Base-by-base conservation (phyloP, 208 protist species). In the Herpetomonas tarakana region DNA sequence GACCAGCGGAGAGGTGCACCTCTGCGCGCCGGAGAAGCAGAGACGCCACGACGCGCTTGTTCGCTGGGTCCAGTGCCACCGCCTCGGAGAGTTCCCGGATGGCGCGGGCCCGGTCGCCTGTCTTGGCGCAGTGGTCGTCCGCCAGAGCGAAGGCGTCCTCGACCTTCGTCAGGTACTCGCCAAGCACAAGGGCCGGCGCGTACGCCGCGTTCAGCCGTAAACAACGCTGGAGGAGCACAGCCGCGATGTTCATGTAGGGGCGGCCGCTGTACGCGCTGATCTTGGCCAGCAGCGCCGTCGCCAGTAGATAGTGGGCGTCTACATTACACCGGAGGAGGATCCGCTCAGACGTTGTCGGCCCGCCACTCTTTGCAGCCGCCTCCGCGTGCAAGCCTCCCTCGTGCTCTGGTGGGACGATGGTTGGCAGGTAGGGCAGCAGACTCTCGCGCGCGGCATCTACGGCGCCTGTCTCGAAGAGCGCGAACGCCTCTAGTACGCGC, bases 251-350 rank as follows among this genome's bases (percentile, higher is more conserved):
- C 25, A 91, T 57, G 75, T 87, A 92, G 2, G 71, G 47, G 19
- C 55, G 76, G 35, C 90, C 86, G 49, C 76, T 86, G 68, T 91
- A 89, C 12, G 80, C 64, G 60, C 81, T 86, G n/a, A 81, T 77
- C 65, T 87, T 88, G 28, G 90, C 86, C 9, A 92, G 71, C 24
- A 91, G 76, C 22, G 86, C 68, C 24, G 58, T 76, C 31, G 70
- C 39, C 25, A 86, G 77, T 12, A 96, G 51, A 63, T 87, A 93
- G 71, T 92, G 83, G 2, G 78, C 72, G 24, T 65, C 65, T 26
- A 79, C 58, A 55, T 71, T 67, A 30, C 71, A 62, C 65, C 73
- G 81, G 14, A 82, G 69, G 49, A 63, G 62, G 14, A 60, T 45
- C 30, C 80, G 70, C 44, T 91, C 77, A 6, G 65, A 52, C 29